These are phyloP conservation scores for Trametes pubescens DNA, from an alignment of 1,284 basidiomycete species.

Conservation along the genomic window DNA sequence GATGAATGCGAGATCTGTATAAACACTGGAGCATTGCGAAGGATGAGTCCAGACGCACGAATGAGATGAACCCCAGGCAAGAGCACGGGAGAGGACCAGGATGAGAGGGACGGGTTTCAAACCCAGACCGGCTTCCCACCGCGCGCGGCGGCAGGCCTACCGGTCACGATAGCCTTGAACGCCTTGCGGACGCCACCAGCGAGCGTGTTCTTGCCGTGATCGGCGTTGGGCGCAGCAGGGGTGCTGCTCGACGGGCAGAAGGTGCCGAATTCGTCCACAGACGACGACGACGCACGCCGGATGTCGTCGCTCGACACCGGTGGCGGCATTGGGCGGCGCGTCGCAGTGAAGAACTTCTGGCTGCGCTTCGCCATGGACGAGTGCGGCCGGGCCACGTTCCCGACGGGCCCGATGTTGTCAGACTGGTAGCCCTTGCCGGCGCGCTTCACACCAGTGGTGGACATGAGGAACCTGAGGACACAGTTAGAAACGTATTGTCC, in stretches of 20 bases:
- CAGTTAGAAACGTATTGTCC: neutral
- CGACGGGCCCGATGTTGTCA: constrained; percentile 54
- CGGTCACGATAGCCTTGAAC: constrained; percentile 55
- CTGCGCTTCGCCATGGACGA: constrained; percentile 45
- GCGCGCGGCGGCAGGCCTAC: constrained; percentile 29
- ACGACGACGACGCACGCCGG: constrained; percentile 37
- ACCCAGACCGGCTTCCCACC: constrained; percentile 31
- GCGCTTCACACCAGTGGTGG: constrained; percentile 76
- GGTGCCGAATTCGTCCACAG: constrained; percentile 44
- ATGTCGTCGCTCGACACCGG: constrained; percentile 71
- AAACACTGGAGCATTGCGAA: neutral
- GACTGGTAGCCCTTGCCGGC: constrained; percentile 80
- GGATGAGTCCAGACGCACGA: neutral
- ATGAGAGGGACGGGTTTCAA: constrained; percentile 12
- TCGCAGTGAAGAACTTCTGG: constrained; percentile 59
- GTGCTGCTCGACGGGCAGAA: constrained; percentile 25
- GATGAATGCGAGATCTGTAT: constrained; percentile 3
- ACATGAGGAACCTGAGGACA: constrained; percentile 65
- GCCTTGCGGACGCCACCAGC: constrained; percentile 68
- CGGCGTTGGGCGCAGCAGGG: constrained; percentile 33
- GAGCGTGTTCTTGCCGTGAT: constrained; percentile 58
- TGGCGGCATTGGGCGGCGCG: constrained; percentile 65
- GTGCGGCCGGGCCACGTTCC: constrained; percentile 36
- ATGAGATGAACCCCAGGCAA: neutral
- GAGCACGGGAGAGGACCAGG: neutral